These are phyloP conservation scores for Bretziella fagacearum DNA, from an alignment of 2,329 filamentous ascomycete genomes.

Conservation along the genomic window DNA sequence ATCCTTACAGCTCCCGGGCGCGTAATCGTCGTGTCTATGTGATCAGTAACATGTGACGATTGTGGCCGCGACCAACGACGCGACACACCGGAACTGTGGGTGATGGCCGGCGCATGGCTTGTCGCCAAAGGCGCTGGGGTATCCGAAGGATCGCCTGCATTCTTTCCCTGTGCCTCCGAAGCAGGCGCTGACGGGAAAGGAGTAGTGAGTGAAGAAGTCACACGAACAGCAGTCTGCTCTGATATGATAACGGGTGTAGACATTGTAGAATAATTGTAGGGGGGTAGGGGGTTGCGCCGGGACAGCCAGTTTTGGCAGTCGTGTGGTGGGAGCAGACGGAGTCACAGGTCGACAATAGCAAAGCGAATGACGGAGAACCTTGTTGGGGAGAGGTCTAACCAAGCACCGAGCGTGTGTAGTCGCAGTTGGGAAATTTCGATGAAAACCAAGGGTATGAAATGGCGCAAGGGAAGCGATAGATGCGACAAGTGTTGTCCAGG, in stretches of 20 bases:
- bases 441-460: no score
- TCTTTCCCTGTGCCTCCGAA: background rate
- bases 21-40: slow-evolving; percentile 43
- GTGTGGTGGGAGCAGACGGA: background rate
- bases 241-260: background rate
- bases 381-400: background rate
- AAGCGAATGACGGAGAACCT: background rate
- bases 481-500: no score
- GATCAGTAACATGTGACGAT: slow-evolving; percentile 26
- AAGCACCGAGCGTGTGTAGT: no score
- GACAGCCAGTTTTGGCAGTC: background rate
- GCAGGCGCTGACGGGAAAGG: background rate
- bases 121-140: background rate
- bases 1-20: slow-evolving; percentile 66
- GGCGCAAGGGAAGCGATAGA: no score
- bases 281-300: background rate
- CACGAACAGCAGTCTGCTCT: background rate
- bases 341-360: background rate
- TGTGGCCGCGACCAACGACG: slow-evolving; percentile 10
- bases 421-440: no score
- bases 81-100: background rate
- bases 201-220: background rate
- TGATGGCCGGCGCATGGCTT: background rate
- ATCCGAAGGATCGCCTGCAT: background rate
- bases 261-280: slow-evolving; percentile 1